These are phyloP conservation scores for Schwanniomyces sp. DNA, from an alignment of 805 yeast genomes.

Conservation along the genomic window DNA sequence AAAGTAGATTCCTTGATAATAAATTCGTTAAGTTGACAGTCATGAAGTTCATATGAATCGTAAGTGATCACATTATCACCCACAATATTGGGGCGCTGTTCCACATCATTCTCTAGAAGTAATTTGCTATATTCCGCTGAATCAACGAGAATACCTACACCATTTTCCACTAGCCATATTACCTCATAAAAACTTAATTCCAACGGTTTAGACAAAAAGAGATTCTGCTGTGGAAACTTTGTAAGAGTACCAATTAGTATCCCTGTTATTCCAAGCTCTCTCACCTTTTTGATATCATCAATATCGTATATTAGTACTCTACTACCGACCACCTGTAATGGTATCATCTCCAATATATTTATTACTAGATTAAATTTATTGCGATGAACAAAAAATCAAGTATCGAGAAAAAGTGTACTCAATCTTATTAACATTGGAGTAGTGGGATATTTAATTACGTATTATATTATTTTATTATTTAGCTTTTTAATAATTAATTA, in stretches of 20 bases:
- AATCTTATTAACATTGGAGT: too few relatives aligned
- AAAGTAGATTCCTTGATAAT: background rate
- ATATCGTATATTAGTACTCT: slow-evolving; percentile 60
- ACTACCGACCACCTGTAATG: slow-evolving; percentile 38
- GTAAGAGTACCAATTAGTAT: slow-evolving; percentile 81
- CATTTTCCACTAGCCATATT: slow-evolving; percentile 54
- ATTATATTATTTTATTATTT: background rate
- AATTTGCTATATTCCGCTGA: slow-evolving; percentile 22
- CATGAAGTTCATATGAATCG: background rate
- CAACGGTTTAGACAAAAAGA: slow-evolving; percentile 83
- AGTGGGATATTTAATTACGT: background rate
- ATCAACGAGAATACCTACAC: slow-evolving; percentile 45
- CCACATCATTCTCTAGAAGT: slow-evolving; percentile 1
- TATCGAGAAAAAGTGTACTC: background rate
- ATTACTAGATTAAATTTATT: background rate
- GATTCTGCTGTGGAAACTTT: slow-evolving; percentile 89
- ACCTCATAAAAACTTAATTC: slow-evolving; percentile 74
- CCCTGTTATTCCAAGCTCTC: slow-evolving; percentile 72
- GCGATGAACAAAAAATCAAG: background rate
- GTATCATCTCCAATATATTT: slow-evolving; percentile 4
- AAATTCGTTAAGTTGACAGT: background rate
- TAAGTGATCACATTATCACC: slow-evolving; percentile 2
- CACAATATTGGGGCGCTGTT: slow-evolving; percentile 6
- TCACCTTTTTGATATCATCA: slow-evolving; percentile 49
- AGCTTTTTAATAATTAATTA: slow-evolving; percentile 15